These are phyloP conservation scores for Debaryomycetaceae sp. DNA, from an alignment of 1,139 yeast genomes.

Conservation along the genomic window DNA sequence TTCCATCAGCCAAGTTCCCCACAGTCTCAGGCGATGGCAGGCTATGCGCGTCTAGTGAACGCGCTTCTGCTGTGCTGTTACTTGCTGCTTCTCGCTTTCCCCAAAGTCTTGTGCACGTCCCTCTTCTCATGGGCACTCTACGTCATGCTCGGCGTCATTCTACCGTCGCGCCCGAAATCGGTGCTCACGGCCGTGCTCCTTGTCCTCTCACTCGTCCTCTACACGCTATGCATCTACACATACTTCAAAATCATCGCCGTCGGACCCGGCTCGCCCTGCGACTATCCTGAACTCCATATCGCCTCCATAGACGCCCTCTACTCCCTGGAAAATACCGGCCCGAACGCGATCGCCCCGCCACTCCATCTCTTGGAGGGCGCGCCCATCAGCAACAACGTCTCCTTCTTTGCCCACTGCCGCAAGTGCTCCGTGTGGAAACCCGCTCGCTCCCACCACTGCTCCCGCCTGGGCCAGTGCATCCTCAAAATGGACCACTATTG, in stretches of 20 bases:
- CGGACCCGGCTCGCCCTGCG: constrained; percentile 61
- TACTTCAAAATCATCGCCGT: constrained; percentile 43
- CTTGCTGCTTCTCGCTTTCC: constrained; percentile 41
- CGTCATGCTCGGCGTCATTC: constrained; percentile 17
- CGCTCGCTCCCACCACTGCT: constrained; percentile 87
- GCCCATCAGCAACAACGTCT: constrained; percentile 5
- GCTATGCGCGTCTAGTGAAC: too few species aligned
- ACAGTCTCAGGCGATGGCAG: too few species aligned
- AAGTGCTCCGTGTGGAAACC: constrained; percentile 88
- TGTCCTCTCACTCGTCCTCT: constrained; percentile 11
- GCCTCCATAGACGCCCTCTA: background rate
- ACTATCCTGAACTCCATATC: constrained; percentile 27
- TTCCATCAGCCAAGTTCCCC: too few species aligned
- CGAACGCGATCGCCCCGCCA: constrained; percentile 20
- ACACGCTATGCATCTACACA: constrained; percentile 21
- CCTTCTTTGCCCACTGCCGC: constrained; percentile 43
- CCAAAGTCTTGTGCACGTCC: constrained; percentile 43
- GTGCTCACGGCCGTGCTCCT: constrained; percentile 7
- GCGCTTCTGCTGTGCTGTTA: constrained; percentile 28
- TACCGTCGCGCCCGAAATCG: constrained; percentile 5
- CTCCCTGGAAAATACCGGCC: background rate
- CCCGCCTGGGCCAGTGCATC: constrained; percentile 58
- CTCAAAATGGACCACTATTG: constrained; percentile 87
- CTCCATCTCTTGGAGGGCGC: constrained; percentile 23
- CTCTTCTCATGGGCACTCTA: constrained; percentile 51